Conservation (phyloP, 2,329 filamentous ascomycete species). For the Ophiosphaerella narmari region DNA sequence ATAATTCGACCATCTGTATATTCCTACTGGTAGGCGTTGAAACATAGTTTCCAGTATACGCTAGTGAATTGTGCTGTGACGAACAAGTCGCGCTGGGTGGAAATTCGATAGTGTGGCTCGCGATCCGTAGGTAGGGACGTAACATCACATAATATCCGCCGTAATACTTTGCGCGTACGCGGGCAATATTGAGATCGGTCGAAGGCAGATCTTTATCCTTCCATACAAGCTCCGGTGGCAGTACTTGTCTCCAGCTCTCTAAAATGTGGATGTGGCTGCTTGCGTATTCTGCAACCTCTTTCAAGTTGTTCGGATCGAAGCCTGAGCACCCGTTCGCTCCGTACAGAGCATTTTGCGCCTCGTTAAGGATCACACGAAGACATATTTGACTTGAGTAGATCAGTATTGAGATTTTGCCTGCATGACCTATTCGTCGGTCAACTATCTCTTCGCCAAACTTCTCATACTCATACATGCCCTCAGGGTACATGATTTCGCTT, state of each 20-base stretch:
- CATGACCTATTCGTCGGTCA: no score
- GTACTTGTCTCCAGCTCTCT: constrained; percentile 56
- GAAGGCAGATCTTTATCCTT: constrained; percentile 72
- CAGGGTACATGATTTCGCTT: constrained; percentile 68
- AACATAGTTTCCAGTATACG: constrained; percentile 12
- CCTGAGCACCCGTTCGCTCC: constrained; percentile 30
- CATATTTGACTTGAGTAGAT: constrained; percentile 67
- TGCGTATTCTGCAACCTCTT: constrained; percentile 20
- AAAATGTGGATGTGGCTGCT: constrained; percentile 51
- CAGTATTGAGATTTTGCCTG: constrained; percentile 18
- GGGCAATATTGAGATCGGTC: constrained; percentile 76
- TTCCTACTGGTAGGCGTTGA: constrained; percentile 9
- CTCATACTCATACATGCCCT: constrained; percentile 45
- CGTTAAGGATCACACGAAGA: constrained; percentile 61
- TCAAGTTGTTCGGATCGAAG: no score
- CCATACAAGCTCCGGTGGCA: constrained; percentile 62
- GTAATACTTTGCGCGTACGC: constrained; percentile 92
- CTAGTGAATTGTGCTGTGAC: constrained; percentile 54
- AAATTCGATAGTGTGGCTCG: constrained; percentile 35
- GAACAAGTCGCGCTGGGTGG: constrained; percentile 14
- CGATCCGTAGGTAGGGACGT: constrained; percentile 72
- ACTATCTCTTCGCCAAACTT: constrained; percentile 50
- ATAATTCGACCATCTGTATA: constrained; percentile 36
- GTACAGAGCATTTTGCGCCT: constrained; percentile 61
- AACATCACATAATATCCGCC: constrained; percentile 89